These are phyloP conservation scores for Adansonia digitata DNA, from an alignment of 345 rosid species.

Conservation along the genomic window DNA sequence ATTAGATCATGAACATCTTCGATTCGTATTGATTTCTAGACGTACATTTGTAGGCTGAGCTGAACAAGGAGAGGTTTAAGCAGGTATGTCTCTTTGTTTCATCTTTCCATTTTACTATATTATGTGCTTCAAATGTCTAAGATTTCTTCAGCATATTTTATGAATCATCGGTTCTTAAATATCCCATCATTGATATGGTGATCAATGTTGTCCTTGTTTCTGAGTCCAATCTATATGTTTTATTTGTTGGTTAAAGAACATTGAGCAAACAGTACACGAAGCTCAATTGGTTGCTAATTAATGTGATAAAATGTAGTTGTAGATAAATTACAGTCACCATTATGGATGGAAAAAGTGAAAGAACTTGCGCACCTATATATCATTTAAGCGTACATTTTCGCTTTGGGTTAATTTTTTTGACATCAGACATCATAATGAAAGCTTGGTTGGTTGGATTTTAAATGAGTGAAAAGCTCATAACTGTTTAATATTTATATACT, in stretches of 20 bases:
- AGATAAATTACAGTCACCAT: neutral
- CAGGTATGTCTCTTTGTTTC: slow-evolving; percentile 25
- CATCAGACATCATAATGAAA: too few relatives aligned
- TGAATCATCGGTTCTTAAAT: neutral
- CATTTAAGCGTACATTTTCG: neutral
- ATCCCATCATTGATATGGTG: neutral
- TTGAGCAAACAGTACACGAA: neutral
- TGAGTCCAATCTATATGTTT: neutral
- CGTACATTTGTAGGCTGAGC: slow-evolving; percentile 34
- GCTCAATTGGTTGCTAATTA: neutral
- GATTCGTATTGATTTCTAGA: neutral
- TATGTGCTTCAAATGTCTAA: neutral
- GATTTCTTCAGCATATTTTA: neutral
- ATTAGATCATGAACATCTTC: neutral
- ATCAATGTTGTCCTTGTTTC: neutral
- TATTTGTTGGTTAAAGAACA: neutral
- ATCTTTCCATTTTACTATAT: neutral
- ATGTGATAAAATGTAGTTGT: neutral
- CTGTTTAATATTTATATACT: neutral
- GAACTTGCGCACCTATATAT: neutral
- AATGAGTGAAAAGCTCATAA: neutral
- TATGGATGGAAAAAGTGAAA: neutral
- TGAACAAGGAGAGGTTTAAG: slow-evolving; percentile 30
- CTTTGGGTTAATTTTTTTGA: neutral
- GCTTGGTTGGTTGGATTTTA: neutral